Evolutionary conservation across 345 rosid genomes (phyloP), one percentile per base, ranked within the genome.

Genomic region (Citropsis articulata): DNA sequence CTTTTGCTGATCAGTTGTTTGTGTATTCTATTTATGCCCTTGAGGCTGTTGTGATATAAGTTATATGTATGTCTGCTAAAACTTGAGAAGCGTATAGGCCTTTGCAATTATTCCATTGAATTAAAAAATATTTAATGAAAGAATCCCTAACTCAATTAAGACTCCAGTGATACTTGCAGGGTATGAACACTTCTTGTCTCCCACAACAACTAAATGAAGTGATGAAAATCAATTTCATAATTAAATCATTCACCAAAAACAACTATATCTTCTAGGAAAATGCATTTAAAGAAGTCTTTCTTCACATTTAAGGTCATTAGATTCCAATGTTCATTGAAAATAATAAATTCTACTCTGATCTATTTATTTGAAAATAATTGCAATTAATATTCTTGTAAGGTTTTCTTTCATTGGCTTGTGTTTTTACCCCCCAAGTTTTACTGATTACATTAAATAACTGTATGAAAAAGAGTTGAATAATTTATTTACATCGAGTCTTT

Each of bases 281-380:
- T 55, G 78, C 85, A 82, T 82, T 82, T 33, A 85, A 84, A 57
- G 72, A 79, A 84, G 81, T 61, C 35, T 79, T 66, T 61, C 24
- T 33, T 45, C 25, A 65, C 78, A 73, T 76, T 79, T 64, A 84
- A 68, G 13, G 2, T 66, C 66, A 61, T 48, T 60, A 57, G 61
- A 38, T 77, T 81, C 72, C 72, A 30, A 62, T 40, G 40, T 69
- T 73, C 69, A 24, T 64, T 27, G 31, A 67, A 16, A 50, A 19
- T 64, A 28, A 64, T 81, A 71, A 71, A 30, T 71, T 24, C n/a
- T 4, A 24, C 38, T 56, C 69, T 68, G 31, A 27, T 33, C 22
- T 57, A 28, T 79, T 56, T 56, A 73, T 67, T 68, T 30, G 48
- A 35, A 25, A 48, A 30, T 7, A 64, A 45, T 63, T 75, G 48